Evolutionary conservation across 2,329 filamentous ascomycete genomes (phyloP).

Genomic region (Helotiales sp.): DNA sequence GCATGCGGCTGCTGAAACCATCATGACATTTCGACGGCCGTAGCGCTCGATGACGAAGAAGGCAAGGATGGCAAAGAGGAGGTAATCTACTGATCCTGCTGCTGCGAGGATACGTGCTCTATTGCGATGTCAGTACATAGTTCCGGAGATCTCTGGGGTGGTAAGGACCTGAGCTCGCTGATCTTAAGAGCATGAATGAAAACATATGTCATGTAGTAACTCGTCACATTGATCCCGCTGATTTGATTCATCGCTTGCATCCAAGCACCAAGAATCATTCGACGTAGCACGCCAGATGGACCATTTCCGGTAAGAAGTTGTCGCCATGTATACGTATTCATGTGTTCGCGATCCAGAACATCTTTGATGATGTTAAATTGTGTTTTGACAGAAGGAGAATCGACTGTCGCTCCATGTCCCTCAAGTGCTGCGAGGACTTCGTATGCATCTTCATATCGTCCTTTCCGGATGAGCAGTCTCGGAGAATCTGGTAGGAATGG

Average conservation of each 20-base stretch:
- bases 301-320: slow-evolving; percentile 50
- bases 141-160: not conserved
- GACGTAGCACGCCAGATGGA: slow-evolving; percentile 49
- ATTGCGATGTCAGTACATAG: slow-evolving; percentile 2
- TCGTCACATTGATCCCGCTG: slow-evolving; percentile 47
- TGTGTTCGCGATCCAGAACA: slow-evolving; percentile 48
- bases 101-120: slow-evolving; percentile 50
- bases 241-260: slow-evolving; percentile 57
- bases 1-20: slow-evolving; percentile 47
- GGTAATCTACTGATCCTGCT: slow-evolving; percentile 54
- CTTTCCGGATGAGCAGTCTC: slow-evolving; percentile 71
- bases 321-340: slow-evolving; percentile 46
- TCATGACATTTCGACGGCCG: slow-evolving; percentile 51
- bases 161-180: slow-evolving; percentile 36
- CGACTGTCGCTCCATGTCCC: slow-evolving; percentile 45
- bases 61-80: slow-evolving; percentile 47
- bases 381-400: slow-evolving; percentile 45
- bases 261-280: slow-evolving; percentile 54
- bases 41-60: slow-evolving; percentile 46
- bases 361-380: slow-evolving; percentile 49
- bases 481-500: slow-evolving; percentile 71
- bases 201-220: slow-evolving; percentile 47
- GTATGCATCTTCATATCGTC: slow-evolving; percentile 61
- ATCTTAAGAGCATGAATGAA: slow-evolving; percentile 49
- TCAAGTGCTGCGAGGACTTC: slow-evolving; percentile 55